A percentile compares a stretch with the other conserved stretches of the same genome.
These are phyloP conservation scores for Picea mariana DNA, from an alignment of 83 land plant species.

Conservation along the genomic window DNA sequence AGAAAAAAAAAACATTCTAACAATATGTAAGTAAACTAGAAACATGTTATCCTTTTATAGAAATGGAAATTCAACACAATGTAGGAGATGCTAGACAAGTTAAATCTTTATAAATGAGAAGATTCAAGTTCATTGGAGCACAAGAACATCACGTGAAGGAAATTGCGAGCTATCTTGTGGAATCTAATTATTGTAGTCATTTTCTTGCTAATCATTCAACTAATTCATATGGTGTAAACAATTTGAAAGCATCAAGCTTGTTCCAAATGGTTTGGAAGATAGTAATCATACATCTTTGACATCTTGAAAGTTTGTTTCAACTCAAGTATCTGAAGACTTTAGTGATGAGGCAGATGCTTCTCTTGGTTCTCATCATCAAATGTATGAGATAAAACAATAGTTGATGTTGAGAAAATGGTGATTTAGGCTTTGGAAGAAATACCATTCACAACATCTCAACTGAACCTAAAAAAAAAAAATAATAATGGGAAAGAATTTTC, in stretches of 20 bases:
- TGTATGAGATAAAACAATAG: too few species aligned
- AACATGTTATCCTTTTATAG: background rate
- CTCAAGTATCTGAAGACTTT: background rate
- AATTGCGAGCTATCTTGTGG: background rate
- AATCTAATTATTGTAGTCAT: background rate
- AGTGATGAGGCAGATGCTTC: background rate
- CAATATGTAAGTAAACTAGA: background rate
- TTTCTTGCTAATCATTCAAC: background rate
- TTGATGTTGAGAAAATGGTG: background rate
- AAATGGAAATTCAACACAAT: background rate
- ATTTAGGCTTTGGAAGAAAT: background rate
- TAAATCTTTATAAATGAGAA: background rate
- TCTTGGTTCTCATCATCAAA: too few species aligned
- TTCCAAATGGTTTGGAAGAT: background rate
- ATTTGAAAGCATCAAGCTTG: background rate
- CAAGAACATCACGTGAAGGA: background rate
- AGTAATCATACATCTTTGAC: background rate
- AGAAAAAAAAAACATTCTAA: background rate
- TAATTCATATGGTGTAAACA: background rate
- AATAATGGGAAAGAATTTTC: too few species aligned
- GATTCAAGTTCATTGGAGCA: background rate
- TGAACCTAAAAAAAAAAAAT: too few species aligned
- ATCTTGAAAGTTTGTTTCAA: background rate
- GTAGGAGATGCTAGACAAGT: background rate
- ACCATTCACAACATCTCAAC: too few species aligned